Evolutionary conservation across 768 basidiomycete species (phyloP).

Genomic region (Tremella fuciformis): DNA sequence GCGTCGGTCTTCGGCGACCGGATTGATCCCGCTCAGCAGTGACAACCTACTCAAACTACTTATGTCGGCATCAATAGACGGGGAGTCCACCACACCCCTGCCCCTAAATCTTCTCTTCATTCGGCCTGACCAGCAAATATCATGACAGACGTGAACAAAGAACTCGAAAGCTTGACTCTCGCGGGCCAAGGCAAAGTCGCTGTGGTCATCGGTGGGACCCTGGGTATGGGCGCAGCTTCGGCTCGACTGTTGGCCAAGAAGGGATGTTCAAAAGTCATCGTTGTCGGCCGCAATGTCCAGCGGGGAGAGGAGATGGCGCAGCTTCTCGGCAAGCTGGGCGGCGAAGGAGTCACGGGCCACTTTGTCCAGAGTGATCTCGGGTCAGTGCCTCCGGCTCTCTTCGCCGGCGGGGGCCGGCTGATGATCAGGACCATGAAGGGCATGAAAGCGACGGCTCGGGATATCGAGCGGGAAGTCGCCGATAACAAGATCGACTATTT

Average conservation of each 20-base stretch:
- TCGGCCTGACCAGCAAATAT: too few species aligned
- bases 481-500: conserved; percentile 20
- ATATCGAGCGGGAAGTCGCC: conserved; percentile 7
- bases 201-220: conserved; percentile 19
- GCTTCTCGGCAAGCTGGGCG: background rate
- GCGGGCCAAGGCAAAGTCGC: conserved; percentile 6
- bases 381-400: background rate
- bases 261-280: conserved; percentile 10
- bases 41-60: too few species aligned
- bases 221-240: conserved; percentile 16
- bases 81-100: too few species aligned
- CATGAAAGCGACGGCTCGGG: conserved; percentile 13
- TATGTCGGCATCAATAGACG: too few species aligned
- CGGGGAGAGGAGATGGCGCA: conserved; percentile 6
- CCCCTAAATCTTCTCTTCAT: too few species aligned
- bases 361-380: conserved; percentile 11
- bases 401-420: background rate
- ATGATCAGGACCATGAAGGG: conserved; percentile 13
- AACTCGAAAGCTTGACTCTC: conserved; percentile 2
- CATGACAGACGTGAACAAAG: background rate
- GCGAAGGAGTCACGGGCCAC: background rate
- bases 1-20: too few species aligned
- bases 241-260: conserved; percentile 7
- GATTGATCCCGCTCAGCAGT: too few species aligned
- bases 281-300: conserved; percentile 15